Base-by-base conservation (phyloP, 108 stramenopile species). In the Conticribra guillardii region DNA sequence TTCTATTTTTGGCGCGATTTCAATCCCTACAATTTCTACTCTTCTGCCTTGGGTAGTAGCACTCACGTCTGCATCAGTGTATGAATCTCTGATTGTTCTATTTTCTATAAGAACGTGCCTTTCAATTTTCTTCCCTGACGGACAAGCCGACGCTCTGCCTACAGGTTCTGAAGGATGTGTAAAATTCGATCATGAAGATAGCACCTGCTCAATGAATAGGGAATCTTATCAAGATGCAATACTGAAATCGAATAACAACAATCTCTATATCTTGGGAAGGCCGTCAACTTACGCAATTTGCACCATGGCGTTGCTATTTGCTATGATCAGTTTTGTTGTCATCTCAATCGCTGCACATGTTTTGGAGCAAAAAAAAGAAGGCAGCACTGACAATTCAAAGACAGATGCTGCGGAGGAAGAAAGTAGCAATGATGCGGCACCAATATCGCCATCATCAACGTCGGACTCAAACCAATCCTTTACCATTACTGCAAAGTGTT, bases 61-160 rank as follows among this genome's bases (percentile, higher is more conserved):
- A 27, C 22, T 68, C 16, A 57, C 75, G 7, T 76, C 75, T n/a
- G 54, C 61, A 23, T 68, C 75, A 19, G 46, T 64, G 11, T 54
- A 21, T 56, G 75, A 76, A 53, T 27, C 59, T 1, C 22, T 76
- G 34, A 44, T 59, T 21, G 33, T 76, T 19, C 22, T 62, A 3
- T 60, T 54, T 16, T 76, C 75, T 7, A 17, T 64, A 26, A 60
- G 51, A 65, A 29, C 55, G 31, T 37, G 52, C 28, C 18, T 51
- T 9, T 56, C 50, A 3, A 44, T 65, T 15, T 26, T 52, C 5
- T 21, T 22, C 26, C 52, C 60, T 26, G 45, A 19, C 21, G 4
- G 15, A 8, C 44, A n/a, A n/a, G n/a, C n/a, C n/a, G n/a, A n/a
- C n/a, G n/a, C n/a, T n/a, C n/a, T n/a, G n/a, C n/a, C n/a, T n/a